Conservation (phyloP, 225 moss, liverwort and hornwort species). For the Marchantia polymorpha region DNA sequence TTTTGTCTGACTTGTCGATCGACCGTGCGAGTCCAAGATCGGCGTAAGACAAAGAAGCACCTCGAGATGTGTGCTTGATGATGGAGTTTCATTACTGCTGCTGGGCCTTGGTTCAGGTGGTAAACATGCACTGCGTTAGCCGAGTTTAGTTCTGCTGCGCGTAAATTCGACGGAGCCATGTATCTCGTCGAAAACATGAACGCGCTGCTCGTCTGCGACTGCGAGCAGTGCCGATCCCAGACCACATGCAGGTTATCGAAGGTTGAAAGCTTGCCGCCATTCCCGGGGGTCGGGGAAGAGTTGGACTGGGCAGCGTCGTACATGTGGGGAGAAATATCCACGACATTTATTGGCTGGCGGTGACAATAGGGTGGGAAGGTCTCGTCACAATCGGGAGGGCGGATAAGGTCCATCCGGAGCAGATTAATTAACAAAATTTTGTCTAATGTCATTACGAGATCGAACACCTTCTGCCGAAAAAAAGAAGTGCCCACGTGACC, state of each 20-base stretch:
- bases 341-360: neutral
- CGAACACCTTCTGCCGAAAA: constrained; percentile 15
- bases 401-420: neutral
- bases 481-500: constrained; percentile 17
- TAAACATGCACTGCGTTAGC: neutral
- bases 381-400: neutral
- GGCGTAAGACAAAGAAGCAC: constrained; percentile 7
- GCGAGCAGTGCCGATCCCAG: neutral
- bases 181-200: constrained; percentile 2
- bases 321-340: neutral
- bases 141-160: neutral
- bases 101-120: neutral
- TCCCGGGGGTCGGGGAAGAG: neutral
- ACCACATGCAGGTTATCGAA: constrained; percentile 1
- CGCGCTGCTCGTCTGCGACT: neutral
- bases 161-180: neutral
- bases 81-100: neutral
- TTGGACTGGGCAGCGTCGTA: neutral
- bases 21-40: constrained; percentile 15
- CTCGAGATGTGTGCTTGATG: constrained; percentile 5
- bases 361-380: neutral
- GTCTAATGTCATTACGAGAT: neutral
- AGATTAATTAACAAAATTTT: constrained; percentile 7
- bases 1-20: constrained; percentile 12
- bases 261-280: neutral